phyloP scores from a whole-genome alignment of 495 filamentous ascomycete species.

The Xylaria scruposa region DNA sequence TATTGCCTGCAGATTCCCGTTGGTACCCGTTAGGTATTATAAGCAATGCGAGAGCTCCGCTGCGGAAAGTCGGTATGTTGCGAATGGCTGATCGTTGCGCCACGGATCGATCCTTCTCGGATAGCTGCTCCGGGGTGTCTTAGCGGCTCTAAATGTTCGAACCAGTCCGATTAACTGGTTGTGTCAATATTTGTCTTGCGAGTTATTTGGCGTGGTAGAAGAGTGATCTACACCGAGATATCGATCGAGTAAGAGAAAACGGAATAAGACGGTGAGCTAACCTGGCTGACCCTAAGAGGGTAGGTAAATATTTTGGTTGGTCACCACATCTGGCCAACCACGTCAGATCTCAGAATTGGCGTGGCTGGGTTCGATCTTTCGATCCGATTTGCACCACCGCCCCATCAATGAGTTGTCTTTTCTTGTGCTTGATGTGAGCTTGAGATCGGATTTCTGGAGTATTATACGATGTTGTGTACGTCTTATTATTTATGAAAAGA shows the following conservation, averaged over 20 bases:
- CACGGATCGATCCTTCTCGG: not conserved
- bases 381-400: slow-evolving; percentile 6
- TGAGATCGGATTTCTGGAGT: not conserved
- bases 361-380: slow-evolving; percentile 23
- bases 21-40: not conserved
- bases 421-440: not conserved
- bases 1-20: not conserved
- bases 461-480: not conserved
- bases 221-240: slow-evolving; percentile 12
- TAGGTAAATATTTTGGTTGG: slow-evolving; percentile 20
- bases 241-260: not conserved
- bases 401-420: slow-evolving; percentile 16
- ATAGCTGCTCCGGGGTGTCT: not conserved
- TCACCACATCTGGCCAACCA: slow-evolving; percentile 25
- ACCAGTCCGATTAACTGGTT: not conserved
- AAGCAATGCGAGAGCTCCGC: not conserved
- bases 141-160: not conserved
- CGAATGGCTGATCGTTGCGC: not conserved
- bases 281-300: not conserved
- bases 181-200: not conserved
- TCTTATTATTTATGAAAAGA: not conserved
- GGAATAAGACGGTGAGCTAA: slow-evolving; percentile 13
- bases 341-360: slow-evolving; percentile 13
- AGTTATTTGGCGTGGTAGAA: not conserved
- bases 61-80: not conserved